Percentiles rank a stretch among this genome's conserved stretches.
Evolutionary conservation across 1,139 yeast genomes (phyloP).

Genomic region (Hanseniaspora sp.): DNA sequence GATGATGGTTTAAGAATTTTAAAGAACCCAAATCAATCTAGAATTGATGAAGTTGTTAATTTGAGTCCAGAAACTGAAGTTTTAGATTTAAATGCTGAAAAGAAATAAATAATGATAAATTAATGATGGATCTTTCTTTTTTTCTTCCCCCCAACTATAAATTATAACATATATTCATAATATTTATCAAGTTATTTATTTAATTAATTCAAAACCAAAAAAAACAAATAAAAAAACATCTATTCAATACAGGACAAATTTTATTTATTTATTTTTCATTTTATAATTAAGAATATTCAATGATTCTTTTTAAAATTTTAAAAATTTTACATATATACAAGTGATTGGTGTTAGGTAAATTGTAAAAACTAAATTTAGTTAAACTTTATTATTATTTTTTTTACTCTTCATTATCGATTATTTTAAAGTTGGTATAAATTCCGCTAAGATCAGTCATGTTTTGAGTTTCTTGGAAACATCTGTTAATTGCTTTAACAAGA

Average conservation of each 20-base stretch:
- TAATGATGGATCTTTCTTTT: neutral
- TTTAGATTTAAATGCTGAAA: constrained; percentile 12
- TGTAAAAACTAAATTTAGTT: too few species aligned
- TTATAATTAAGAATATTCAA: too few species aligned
- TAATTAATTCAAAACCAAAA: neutral
- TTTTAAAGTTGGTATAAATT: constrained; percentile 45
- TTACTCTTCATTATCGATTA: neutral
- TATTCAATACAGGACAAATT: neutral
- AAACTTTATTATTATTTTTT: neutral
- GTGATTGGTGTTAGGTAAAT: neutral
- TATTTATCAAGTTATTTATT: neutral
- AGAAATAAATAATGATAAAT: neutral
- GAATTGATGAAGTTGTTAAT: constrained; percentile 48
- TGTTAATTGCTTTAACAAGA: constrained; percentile 39
- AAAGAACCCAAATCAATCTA: constrained; percentile 43
- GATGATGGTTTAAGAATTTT: constrained; percentile 61
- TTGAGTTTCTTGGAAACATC: constrained; percentile 52
- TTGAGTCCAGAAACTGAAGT: constrained; percentile 30
- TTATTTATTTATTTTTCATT: too few species aligned
- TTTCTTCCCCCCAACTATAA: too few species aligned
- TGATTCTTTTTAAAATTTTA: too few species aligned
- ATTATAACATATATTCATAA: neutral
- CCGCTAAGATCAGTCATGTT: constrained; percentile 73
- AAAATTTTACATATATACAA: neutral
- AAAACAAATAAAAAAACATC: neutral